Conservation (phyloP, 345 rosid genomes). For the Pistacia integerrima region DNA sequence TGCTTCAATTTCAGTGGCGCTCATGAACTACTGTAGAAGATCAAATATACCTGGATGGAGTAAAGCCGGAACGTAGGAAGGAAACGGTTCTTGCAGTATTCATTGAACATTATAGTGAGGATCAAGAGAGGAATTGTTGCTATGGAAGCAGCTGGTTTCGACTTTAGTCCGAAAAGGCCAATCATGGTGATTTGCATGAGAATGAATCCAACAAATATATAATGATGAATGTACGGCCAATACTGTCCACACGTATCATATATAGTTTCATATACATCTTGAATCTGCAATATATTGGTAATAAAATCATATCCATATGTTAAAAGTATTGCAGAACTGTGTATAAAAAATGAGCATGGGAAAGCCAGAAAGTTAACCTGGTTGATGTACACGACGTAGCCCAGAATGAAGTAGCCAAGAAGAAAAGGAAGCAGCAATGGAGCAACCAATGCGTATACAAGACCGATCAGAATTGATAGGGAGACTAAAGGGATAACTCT, state of each 20-base stretch:
- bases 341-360: background rate
- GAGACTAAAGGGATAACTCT: constrained; percentile 75
- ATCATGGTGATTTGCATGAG: constrained; percentile 95
- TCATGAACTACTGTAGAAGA: background rate
- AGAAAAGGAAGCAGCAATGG: constrained; percentile 86
- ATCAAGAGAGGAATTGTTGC: constrained; percentile 73
- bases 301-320: background rate
- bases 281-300: constrained; percentile 47
- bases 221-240: constrained; percentile 88
- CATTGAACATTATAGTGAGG: constrained; percentile 71
- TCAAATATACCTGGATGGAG: constrained; percentile 57
- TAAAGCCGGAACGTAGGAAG: constrained; percentile 65
- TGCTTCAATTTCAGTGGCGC: too few species aligned
- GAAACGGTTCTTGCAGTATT: constrained; percentile 87
- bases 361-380: constrained; percentile 51
- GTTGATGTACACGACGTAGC: constrained; percentile 76
- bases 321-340: too few species aligned
- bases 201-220: constrained; percentile 58
- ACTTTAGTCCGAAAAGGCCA: constrained; percentile 86
- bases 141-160: constrained; percentile 83
- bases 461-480: constrained; percentile 72
- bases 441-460: constrained; percentile 80
- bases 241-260: constrained; percentile 79
- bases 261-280: constrained; percentile 68
- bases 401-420: constrained; percentile 75